These are phyloP conservation scores for Ampelocalamus luodianensis DNA, from an alignment of 176 grass and related monocot genomes.

Conservation along the genomic window DNA sequence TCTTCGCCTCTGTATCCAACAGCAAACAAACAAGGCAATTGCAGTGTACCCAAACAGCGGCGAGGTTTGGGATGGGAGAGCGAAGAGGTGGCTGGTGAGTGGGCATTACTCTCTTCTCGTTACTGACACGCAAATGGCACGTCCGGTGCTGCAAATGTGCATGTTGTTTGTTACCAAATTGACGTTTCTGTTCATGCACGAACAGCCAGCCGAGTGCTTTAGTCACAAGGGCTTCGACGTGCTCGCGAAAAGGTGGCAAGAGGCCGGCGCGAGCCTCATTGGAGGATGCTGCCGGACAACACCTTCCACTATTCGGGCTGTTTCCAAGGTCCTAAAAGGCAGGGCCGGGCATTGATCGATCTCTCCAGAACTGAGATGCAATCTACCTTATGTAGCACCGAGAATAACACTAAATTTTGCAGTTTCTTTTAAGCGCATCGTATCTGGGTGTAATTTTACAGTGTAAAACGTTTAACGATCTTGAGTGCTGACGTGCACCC, in stretches of 20 bases:
- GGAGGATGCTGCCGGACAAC: slow-evolving; percentile 84
- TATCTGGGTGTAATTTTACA: slow-evolving; percentile 3
- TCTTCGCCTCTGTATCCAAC: slow-evolving; percentile 4
- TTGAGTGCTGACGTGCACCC: background rate
- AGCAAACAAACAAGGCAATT: slow-evolving; percentile 74
- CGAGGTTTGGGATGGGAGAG: slow-evolving; percentile 77
- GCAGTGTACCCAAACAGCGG: slow-evolving; percentile 89
- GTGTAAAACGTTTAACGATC: background rate
- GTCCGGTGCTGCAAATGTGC: background rate
- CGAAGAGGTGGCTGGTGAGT: slow-evolving; percentile 86
- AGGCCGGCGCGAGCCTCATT: slow-evolving; percentile 67
- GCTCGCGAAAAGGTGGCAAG: slow-evolving; percentile 62
- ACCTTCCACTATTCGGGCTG: slow-evolving; percentile 63
- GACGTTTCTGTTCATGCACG: slow-evolving; percentile 2
- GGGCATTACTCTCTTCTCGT: background rate
- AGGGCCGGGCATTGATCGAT: slow-evolving; percentile 12
- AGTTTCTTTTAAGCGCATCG: background rate
- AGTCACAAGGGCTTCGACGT: slow-evolving; percentile 63
- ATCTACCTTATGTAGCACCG: background rate
- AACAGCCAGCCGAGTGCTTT: slow-evolving; percentile 59
- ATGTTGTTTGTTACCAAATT: slow-evolving; percentile 1
- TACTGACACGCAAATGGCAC: background rate
- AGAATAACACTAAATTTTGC: slow-evolving; percentile 1
- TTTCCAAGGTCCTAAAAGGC: slow-evolving; percentile 65
- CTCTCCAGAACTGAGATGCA: background rate